Conservation (phyloP, 495 filamentous ascomycete genomes). For the Aspergillus biplanus region DNA sequence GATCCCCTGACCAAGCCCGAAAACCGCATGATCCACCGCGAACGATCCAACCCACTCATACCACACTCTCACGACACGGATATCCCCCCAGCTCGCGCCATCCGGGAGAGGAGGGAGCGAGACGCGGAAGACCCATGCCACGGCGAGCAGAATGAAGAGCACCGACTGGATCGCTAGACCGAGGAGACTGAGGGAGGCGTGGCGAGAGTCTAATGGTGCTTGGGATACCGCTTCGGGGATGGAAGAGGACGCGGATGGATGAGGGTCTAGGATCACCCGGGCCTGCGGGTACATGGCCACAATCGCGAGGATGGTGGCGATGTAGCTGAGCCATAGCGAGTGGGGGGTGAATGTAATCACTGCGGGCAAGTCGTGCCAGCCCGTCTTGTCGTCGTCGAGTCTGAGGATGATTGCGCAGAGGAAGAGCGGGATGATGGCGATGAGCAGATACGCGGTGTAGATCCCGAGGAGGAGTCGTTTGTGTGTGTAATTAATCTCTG, state of each 20-base stretch:
- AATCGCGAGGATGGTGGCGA: slow-evolving; percentile 5
- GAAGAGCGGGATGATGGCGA: slow-evolving; percentile 13
- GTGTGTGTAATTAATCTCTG: neutral
- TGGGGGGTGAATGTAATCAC: slow-evolving; percentile 5
- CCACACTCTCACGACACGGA: neutral
- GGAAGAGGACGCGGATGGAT: neutral
- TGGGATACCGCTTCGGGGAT: neutral
- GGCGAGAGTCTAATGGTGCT: neutral
- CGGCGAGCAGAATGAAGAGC: slow-evolving; percentile 6
- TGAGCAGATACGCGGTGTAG: slow-evolving; percentile 10
- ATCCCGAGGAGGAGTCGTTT: neutral
- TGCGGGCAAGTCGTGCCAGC: slow-evolving; percentile 6
- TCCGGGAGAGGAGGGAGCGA: slow-evolving; percentile 8
- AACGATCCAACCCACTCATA: neutral
- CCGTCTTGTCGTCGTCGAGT: neutral
- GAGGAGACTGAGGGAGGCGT: neutral
- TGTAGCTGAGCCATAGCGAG: slow-evolving; percentile 9
- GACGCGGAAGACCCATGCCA: slow-evolving; percentile 15
- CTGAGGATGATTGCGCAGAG: slow-evolving; percentile 4
- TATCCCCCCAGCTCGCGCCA: slow-evolving; percentile 5
- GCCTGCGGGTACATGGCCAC: slow-evolving; percentile 10
- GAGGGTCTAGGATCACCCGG: neutral
- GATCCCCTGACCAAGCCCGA: neutral
- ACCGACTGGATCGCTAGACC: slow-evolving; percentile 11
- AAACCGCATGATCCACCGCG: slow-evolving; percentile 3